phyloP scores from a whole-genome alignment of 495 filamentous ascomycete species.

The Jackrogersella multiformis region DNA sequence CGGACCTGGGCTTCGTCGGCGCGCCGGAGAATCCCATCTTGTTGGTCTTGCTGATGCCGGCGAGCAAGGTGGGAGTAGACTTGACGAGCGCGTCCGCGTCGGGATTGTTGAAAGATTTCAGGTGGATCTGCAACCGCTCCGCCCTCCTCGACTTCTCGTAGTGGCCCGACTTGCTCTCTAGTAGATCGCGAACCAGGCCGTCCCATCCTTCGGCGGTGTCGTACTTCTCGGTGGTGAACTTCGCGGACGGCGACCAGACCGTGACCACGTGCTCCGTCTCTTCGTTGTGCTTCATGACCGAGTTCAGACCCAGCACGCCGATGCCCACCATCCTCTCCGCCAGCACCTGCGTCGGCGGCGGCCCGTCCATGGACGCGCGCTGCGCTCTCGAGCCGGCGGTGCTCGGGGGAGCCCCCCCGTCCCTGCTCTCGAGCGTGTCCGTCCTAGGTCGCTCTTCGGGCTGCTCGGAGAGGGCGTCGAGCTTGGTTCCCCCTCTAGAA shows the following conservation, averaged over 20 bases:
- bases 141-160: conserved; percentile 76
- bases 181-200: conserved; percentile 74
- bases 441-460: conserved; percentile 51
- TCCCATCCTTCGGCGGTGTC: conserved; percentile 78
- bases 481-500: conserved; percentile 55
- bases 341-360: conserved; percentile 47
- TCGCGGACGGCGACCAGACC: conserved; percentile 74
- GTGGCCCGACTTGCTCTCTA: conserved; percentile 74
- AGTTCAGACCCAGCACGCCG: conserved; percentile 81
- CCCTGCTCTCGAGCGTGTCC: conserved; percentile 50
- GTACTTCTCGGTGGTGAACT: conserved; percentile 56
- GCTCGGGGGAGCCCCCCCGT: conserved; percentile 61
- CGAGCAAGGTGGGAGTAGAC: conserved; percentile 86
- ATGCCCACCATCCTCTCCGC: conserved; percentile 76
- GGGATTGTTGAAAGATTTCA: conserved; percentile 76
- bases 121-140: conserved; percentile 77
- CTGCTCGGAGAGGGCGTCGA: conserved; percentile 61
- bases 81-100: conserved; percentile 84
- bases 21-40: conserved; percentile 97
- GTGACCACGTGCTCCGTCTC: conserved; percentile 80
- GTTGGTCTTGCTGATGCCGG: conserved; percentile 77
- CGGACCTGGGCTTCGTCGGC: conserved; percentile 84
- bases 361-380: conserved; percentile 57
- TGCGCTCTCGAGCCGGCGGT: conserved; percentile 62
- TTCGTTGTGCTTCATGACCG: conserved; percentile 76